phyloP scores from a whole-genome alignment of 1,284 basidiomycete genomes.

The Dichomitus squalens region DNA sequence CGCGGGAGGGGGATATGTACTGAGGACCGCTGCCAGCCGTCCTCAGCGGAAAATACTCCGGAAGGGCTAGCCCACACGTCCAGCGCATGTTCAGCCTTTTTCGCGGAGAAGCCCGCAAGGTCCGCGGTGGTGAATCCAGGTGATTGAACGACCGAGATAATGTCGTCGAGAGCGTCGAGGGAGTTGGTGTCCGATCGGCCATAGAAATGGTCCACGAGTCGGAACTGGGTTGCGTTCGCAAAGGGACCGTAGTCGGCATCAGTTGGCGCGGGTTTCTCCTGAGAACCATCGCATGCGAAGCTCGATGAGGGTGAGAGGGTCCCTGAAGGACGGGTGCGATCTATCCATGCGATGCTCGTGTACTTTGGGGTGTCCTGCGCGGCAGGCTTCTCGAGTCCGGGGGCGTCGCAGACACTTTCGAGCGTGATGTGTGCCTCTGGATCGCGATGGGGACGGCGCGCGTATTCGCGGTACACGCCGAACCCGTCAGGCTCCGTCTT shows the following conservation, averaged over 20 bases:
- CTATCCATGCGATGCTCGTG: conserved; percentile 3
- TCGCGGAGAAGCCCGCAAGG: conserved; percentile 19
- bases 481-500: neutral
- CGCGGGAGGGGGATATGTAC: conserved; percentile 29
- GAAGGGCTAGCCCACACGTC: conserved; percentile 8
- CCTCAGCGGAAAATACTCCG: neutral
- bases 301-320: neutral
- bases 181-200: neutral
- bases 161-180: neutral
- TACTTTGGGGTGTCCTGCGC: neutral
- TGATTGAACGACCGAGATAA: neutral
- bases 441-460: neutral
- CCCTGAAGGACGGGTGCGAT: too few species aligned
- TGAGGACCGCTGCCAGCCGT: conserved; percentile 29
- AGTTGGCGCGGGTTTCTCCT: neutral
- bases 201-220: neutral
- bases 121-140: conserved; percentile 25
- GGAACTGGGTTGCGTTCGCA: neutral
- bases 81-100: conserved; percentile 15
- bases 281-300: neutral
- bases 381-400: neutral
- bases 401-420: neutral
- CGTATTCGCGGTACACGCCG: conserved; percentile 2
- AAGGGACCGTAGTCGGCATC: neutral
- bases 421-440: neutral